Conservation (phyloP, 225 moss, liverwort and hornwort genomes). For the Pseudisothecium myosuroides region DNA sequence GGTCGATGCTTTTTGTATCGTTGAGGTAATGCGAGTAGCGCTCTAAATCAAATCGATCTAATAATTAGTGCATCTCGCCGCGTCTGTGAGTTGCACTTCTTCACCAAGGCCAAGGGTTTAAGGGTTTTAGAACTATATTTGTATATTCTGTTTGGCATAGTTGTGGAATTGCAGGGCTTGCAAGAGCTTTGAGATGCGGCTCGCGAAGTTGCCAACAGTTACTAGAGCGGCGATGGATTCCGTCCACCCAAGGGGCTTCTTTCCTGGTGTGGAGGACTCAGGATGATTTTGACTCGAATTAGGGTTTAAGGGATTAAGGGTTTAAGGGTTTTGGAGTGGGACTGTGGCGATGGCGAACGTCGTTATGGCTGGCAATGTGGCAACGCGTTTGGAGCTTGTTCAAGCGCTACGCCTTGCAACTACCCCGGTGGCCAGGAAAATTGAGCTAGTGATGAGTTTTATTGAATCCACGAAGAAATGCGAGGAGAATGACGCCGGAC, state of each 20-base stretch:
- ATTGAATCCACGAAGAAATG: slow-evolving; percentile 14
- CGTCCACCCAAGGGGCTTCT: not conserved
- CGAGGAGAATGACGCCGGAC: not conserved
- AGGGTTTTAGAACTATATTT: not conserved
- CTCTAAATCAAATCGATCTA: not conserved
- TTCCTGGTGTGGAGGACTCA: not conserved
- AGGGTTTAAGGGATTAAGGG: not conserved
- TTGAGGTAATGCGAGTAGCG: not conserved
- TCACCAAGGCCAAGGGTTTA: not conserved
- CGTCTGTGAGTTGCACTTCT: not conserved
- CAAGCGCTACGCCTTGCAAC: slow-evolving; percentile 63
- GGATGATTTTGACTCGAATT: not conserved
- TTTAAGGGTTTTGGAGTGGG: not conserved
- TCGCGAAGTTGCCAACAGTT: slow-evolving; percentile 3
- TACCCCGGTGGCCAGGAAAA: slow-evolving; percentile 47
- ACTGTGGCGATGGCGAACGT: not conserved
- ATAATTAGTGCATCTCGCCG: no score
- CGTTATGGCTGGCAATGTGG: not conserved
- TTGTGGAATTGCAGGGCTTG: slow-evolving; percentile 24
- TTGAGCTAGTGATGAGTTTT: slow-evolving; percentile 50
- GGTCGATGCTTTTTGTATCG: not conserved
- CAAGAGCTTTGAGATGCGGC: slow-evolving; percentile 11
- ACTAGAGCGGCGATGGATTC: slow-evolving; percentile 33
- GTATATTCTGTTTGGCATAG: no score
- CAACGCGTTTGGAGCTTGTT: slow-evolving; percentile 50